phyloP scores from a whole-genome alignment of 805 yeast genomes.

The Saccharomycopsis guyanensis region DNA sequence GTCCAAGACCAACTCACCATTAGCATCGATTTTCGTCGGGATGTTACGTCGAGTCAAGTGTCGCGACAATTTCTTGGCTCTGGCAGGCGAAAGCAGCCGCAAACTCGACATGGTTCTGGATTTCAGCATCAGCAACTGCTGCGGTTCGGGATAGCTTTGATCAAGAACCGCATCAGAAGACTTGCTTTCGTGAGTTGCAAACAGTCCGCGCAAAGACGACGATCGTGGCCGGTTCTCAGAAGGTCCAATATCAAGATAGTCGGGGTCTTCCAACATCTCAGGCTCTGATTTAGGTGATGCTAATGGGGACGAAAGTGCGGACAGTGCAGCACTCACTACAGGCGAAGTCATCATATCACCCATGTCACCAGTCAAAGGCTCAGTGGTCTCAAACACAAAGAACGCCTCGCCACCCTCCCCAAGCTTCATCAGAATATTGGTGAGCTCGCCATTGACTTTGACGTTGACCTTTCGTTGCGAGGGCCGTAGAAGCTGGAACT shows the following conservation, averaged over 20 bases:
- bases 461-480: conserved; percentile 92
- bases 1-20: conserved; percentile 86
- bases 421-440: conserved; percentile 88
- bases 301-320: conserved; percentile 41
- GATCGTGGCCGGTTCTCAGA: conserved; percentile 10
- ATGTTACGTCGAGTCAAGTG: conserved; percentile 65
- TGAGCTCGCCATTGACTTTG: conserved; percentile 71
- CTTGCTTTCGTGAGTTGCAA: background rate
- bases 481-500: conserved; percentile 85
- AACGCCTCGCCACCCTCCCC: conserved; percentile 98
- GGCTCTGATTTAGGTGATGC: conserved; percentile 20
- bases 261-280: conserved; percentile 26
- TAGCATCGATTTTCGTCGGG: conserved; percentile 78
- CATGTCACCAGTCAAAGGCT: conserved; percentile 54
- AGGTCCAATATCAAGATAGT: conserved; percentile 22
- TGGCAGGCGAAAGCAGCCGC: conserved; percentile 22
- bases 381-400: conserved; percentile 84
- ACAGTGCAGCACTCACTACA: conserved; percentile 56
- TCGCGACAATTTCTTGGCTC: conserved; percentile 56
- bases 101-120: conserved; percentile 19
- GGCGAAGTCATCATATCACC: conserved; percentile 79
- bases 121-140: conserved; percentile 8
- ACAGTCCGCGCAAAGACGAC: background rate
- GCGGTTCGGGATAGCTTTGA: background rate
- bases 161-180: conserved; percentile 1